phyloP scores from a whole-genome alignment of 2,329 filamentous ascomycete genomes.

The Ceratocystiopsis sp. region DNA sequence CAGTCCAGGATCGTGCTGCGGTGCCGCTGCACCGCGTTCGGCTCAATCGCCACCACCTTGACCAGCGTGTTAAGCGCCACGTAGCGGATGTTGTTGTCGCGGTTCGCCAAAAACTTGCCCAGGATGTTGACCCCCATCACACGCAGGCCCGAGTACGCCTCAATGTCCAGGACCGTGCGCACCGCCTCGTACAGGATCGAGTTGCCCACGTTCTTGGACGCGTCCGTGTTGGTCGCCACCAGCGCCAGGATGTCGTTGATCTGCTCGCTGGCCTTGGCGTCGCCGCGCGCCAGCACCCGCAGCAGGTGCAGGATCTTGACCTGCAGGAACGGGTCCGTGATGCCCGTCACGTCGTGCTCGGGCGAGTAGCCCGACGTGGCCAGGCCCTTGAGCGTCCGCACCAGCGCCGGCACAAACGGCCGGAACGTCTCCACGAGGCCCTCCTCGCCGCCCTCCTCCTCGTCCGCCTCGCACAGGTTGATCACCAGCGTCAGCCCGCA shows the following conservation, averaged over 20 bases:
- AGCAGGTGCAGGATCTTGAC: conserved; percentile 86
- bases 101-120: conserved; percentile 89
- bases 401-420: conserved; percentile 65
- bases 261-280: conserved; percentile 77
- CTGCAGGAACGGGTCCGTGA: conserved; percentile 93
- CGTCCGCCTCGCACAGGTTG: conserved; percentile 87
- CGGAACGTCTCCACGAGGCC: conserved; percentile 84
- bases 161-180: conserved; percentile 91
- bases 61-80: conserved; percentile 94
- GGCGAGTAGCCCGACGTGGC: conserved; percentile 93
- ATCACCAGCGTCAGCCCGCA: conserved; percentile 84
- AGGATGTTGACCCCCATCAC: conserved; percentile 96
- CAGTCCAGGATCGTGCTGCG: conserved; percentile 96
- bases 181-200: conserved; percentile 96
- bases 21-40: conserved; percentile 91
- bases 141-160: conserved; percentile 85
- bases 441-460: conserved; percentile 84
- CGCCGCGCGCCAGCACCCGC: conserved; percentile 71
- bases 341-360: conserved; percentile 94
- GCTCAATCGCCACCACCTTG: conserved; percentile 95
- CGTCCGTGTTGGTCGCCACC: conserved; percentile 95
- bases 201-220: conserved; percentile 96
- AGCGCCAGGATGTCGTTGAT: conserved; percentile 98
- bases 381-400: conserved; percentile 79
- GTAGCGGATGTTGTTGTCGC: conserved; percentile 98